Base-by-base conservation (phyloP, 805 yeast species). In the Ascoidea asiatica region DNA sequence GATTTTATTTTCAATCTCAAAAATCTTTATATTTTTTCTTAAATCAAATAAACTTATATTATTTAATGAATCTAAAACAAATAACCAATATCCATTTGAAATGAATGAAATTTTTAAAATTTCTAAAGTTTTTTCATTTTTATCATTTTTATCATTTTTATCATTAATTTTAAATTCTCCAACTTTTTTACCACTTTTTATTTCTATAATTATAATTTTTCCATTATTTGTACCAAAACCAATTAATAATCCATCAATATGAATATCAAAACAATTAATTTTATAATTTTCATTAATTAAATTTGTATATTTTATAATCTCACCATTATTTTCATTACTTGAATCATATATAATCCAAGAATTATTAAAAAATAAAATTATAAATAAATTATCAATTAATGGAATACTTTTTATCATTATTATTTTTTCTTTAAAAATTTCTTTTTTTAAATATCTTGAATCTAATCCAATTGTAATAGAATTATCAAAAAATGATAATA, bases 221-320 rank as follows among this genome's bases (percentile, higher is more conserved):
- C 62, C 62, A 4, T 54, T 44, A 3, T 35, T 39, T 2, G 52
- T 51, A 4, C 69, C 68, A 19, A 62, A 48, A 0, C 65, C 71
- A 1, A 68, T 45, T n/a, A 72, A 54, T 1, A 66, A 69, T 21
- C 77, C 77, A 54, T 72, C 77, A 4, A 63, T 63, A 49, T 71
- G 77, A n/a, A 72, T 38, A 42, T 48, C 49, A 33, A 51, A 44
- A 43, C 47, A 3, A 35, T 45, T 17, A 47, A 50, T 2, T 41
- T 38, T 42, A 43, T 49, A 8, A 29, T 29, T 29, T 29, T 29
- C 35, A 29, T 11, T 29, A 29, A 11, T 3, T 11, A 11, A 8
- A 29, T 15, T 29, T 29, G 8, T 29, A 29, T 42, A 2, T 38
- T 17, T 17, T 39, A 18, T 11, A 47, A 21, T 11, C 35, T 36